These are phyloP conservation scores for Pleurotus salmoneostramineus DNA, from an alignment of 768 basidiomycete species.

Conservation along the genomic window DNA sequence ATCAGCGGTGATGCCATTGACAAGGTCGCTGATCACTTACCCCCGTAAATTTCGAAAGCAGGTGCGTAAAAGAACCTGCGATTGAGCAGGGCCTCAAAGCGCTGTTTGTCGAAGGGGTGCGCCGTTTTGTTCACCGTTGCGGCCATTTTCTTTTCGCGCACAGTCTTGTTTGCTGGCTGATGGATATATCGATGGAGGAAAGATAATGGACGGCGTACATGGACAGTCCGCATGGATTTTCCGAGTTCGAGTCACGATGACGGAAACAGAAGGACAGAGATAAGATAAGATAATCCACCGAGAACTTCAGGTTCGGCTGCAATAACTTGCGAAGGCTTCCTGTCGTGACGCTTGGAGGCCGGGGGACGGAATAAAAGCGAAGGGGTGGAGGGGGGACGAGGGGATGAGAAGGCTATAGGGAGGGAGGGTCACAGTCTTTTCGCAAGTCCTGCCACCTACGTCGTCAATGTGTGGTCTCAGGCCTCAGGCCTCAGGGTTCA, in stretches of 20 bases:
- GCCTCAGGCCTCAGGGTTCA: no score
- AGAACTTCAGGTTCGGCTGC: no score
- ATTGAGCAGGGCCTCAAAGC: slow-evolving; percentile 82
- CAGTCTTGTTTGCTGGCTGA: no score
- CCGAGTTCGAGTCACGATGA: slow-evolving; percentile 2
- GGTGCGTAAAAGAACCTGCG: slow-evolving; percentile 97
- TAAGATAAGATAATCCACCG: not conserved
- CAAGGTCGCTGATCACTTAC: slow-evolving; percentile 39
- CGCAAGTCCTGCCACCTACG: no score
- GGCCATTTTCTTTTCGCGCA: not conserved
- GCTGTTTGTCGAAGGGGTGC: slow-evolving; percentile 82
- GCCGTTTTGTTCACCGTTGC: slow-evolving; percentile 69
- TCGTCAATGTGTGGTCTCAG: no score
- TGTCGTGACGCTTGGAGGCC: no score
- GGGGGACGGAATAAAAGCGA: no score
- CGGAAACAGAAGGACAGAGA: not conserved
- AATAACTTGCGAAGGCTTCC: no score
- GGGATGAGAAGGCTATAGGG: no score
- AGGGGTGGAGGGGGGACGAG: no score
- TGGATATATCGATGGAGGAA: not conserved
- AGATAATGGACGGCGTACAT: no score
- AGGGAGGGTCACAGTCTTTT: no score
- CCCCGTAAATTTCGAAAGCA: slow-evolving; percentile 98
- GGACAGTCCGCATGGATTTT: slow-evolving; percentile 1
- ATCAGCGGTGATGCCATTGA: not conserved